Percentiles rank a stretch among this genome's conserved stretches.
Evolutionary conservation across 768 basidiomycete species (phyloP).

Genomic region (Hortiboletus flavorubellus): DNA sequence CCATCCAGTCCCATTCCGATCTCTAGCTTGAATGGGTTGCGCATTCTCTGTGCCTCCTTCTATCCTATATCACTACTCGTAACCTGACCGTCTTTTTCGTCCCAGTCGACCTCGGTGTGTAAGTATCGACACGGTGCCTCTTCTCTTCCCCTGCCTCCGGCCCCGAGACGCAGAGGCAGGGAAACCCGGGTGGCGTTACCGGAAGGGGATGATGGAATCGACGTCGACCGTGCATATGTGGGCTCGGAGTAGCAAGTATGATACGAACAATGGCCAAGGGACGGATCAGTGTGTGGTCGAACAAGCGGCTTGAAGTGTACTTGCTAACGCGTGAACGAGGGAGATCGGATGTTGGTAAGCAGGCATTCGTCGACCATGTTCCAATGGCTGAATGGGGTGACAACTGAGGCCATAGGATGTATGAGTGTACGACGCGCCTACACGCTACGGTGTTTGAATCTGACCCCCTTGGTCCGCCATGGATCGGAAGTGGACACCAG

Average conservation of each 20-base stretch:
- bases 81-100: slow-evolving; percentile 52
- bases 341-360: slow-evolving; percentile 73
- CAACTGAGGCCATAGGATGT: slow-evolving; percentile 74
- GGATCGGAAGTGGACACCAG: neutral
- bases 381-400: neutral
- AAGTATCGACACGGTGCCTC: slow-evolving; percentile 86
- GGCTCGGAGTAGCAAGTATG: slow-evolving; percentile 96
- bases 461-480: neutral
- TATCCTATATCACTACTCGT: slow-evolving; percentile 28
- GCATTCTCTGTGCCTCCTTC: slow-evolving; percentile 36
- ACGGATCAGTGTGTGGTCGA: slow-evolving; percentile 83
- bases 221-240: slow-evolving; percentile 83
- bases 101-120: slow-evolving; percentile 89
- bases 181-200: slow-evolving; percentile 56
- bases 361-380: neutral
- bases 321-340: slow-evolving; percentile 36
- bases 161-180: slow-evolving; percentile 80
- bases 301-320: slow-evolving; percentile 92
- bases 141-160: slow-evolving; percentile 89
- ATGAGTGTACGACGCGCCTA: slow-evolving; percentile 39
- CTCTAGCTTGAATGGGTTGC: slow-evolving; percentile 53
- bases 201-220: slow-evolving; percentile 71
- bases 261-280: slow-evolving; percentile 94
- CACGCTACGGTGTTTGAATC: neutral
- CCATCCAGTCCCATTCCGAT: slow-evolving; percentile 69